Percentiles rank a stretch among this genome's conserved stretches.
Evolutionary conservation across 345 rosid species (phyloP).

Genomic region (Gossypium herbaceum): DNA sequence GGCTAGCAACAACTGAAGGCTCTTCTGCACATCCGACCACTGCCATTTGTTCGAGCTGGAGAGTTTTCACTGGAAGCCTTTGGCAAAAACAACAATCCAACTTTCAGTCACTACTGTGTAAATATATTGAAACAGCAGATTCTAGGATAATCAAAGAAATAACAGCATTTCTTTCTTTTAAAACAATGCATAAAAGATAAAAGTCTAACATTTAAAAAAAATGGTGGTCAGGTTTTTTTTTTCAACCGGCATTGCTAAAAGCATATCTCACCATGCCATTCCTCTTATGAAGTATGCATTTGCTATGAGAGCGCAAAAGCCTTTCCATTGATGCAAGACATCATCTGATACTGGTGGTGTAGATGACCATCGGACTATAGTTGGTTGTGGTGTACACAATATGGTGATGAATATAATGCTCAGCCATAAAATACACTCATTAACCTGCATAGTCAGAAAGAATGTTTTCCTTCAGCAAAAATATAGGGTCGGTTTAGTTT

Average conservation of each 20-base stretch:
- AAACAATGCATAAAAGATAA: not conserved
- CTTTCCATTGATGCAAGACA: constrained; percentile 62
- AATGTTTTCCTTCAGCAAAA: not conserved
- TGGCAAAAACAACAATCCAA: not conserved
- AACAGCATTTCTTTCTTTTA: not conserved
- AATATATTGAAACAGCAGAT: not conserved
- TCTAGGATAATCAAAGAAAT: constrained; percentile 1
- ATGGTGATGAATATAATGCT: constrained; percentile 88
- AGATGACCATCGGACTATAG: constrained; percentile 84
- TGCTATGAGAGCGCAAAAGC: constrained; percentile 89
- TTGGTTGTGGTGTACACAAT: constrained; percentile 92
- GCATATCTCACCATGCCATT: constrained; percentile 82
- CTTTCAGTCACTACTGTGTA: not conserved
- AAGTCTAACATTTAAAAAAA: not conserved
- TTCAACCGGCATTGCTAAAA: not conserved
- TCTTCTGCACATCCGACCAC: constrained; percentile 73
- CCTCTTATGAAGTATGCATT: constrained; percentile 76
- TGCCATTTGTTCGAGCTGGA: constrained; percentile 94
- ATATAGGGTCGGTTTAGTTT: not conserved
- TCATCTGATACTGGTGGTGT: constrained; percentile 62
- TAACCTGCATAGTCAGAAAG: constrained; percentile 40
- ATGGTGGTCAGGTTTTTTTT: not conserved
- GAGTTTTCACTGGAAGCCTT: constrained; percentile 93
- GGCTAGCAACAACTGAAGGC: constrained; percentile 82
- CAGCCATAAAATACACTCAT: constrained; percentile 88